Evolutionary conservation across 306 rosid genomes (phyloP), one percentile per base, ranked within the genome.

Genomic region (Lupinus albus): DNA sequence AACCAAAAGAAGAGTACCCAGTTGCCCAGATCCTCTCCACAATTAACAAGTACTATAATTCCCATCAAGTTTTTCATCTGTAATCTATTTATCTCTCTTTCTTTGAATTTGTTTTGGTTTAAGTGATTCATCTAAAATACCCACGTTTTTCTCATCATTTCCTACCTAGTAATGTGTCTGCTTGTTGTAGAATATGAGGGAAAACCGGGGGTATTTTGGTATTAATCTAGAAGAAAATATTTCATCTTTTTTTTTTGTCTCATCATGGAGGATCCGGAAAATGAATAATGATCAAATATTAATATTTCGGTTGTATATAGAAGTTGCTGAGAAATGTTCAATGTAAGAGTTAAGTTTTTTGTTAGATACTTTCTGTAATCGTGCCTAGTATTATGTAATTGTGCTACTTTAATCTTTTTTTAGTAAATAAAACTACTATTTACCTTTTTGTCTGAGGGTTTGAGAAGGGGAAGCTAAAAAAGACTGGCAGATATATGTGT

Each of bases 11-110:
- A 82, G 68, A 77, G 88, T 93, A 11, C 97, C 98, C 74, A 93
- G 89, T 55, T 93, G 97, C 80, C 98, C 98, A 75, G 98, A 93
- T 93, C 93, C 95, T 84, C 96, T 93, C 74, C 98, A 93, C 81
- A 93, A 93, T 89, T 83, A 82, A 85, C 80, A 64, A 72, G 78
- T 78, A 61, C 60, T 33, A 33, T 7, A 58, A 46, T 76, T 73
- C 68, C 48, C 42, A 44, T 73, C 55, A 12, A 61, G n/a, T 11
- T 59, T 32, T 55, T 71, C 59, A 6, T 58, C 61, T 67, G 57
- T 45, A 0, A 38, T 66, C 64, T 45, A 13, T 41, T 28, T 25
- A n/a, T 64, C 11, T 47, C 1, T 21, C 2, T 6, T 25, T 32
- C 48, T 45, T 45, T 68, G 2, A 52, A 18, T 41, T 68, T 68